phyloP scores from a whole-genome alignment of 306 rosid species.

The Benincasa hispida region DNA sequence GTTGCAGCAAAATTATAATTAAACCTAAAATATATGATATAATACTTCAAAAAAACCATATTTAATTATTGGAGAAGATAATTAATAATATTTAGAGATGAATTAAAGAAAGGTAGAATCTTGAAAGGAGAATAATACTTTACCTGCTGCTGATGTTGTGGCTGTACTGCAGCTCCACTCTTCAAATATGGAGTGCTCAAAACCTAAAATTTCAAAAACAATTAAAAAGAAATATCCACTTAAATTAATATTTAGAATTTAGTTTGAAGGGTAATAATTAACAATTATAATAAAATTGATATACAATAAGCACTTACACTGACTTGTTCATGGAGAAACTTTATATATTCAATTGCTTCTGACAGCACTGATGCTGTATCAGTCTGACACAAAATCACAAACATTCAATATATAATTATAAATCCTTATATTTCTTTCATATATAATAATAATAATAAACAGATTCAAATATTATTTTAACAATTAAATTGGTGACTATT shows the following conservation, averaged over 20 bases:
- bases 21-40: too few species aligned
- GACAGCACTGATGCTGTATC: slow-evolving; percentile 99
- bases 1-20: too few species aligned
- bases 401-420: neutral
- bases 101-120: neutral
- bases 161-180: slow-evolving; percentile 60
- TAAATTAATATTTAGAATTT: neutral
- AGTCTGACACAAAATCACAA: slow-evolving; percentile 48
- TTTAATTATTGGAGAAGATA: neutral
- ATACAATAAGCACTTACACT: slow-evolving; percentile 49
- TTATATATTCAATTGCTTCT: slow-evolving; percentile 95
- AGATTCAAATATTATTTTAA: too few species aligned
- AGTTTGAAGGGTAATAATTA: neutral
- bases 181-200: slow-evolving; percentile 91
- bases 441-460: too few species aligned
- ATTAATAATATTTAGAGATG: neutral
- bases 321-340: slow-evolving; percentile 91
- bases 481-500: too few species aligned
- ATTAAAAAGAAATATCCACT: neutral
- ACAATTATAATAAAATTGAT: neutral
- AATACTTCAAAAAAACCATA: too few species aligned
- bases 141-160: slow-evolving; percentile 52
- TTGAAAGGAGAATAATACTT: slow-evolving; percentile 4
- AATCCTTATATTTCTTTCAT: neutral
- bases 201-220: slow-evolving; percentile 24